Evolutionary conservation across 176 grass and related monocot genomes (phyloP).

Genomic region (Raddia distichophylla): DNA sequence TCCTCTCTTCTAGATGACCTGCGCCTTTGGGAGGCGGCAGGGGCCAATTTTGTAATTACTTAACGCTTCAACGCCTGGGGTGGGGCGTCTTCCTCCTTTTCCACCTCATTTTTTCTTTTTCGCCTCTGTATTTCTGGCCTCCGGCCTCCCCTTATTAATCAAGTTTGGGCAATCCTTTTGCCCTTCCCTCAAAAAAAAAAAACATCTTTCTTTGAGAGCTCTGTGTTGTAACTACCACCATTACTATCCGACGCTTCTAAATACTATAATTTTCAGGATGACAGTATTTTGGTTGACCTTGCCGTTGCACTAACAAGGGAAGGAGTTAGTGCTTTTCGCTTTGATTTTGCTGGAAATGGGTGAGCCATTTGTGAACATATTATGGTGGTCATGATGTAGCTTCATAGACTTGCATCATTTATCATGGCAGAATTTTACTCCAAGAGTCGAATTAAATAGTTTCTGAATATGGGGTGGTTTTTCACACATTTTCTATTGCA

Average conservation of each 20-base stretch:
- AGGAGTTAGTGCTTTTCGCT: conserved; percentile 62
- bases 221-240: neutral
- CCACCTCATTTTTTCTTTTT: no score
- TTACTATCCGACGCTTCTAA: conserved; percentile 20
- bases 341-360: conserved; percentile 99
- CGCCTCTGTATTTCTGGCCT: no score
- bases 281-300: conserved; percentile 78
- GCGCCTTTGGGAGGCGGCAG: no score
- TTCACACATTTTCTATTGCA: neutral
- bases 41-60: no score
- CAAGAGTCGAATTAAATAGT: neutral
- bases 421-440: neutral
- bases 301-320: conserved; percentile 52
- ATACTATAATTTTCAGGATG: conserved; percentile 57
- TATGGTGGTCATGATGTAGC: conserved; percentile 9
- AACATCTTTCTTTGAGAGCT: neutral
- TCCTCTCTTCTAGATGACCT: no score
- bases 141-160: no score
- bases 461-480: neutral
- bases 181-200: no score
- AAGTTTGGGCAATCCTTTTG: no score
- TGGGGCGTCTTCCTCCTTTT: no score
- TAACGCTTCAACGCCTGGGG: no score
- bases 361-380: conserved; percentile 37
- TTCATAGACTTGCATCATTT: neutral